A percentile compares a stretch with the other conserved stretches of the same genome.
Evolutionary conservation across 345 rosid genomes (phyloP).

Genomic region (Linum lewisii): DNA sequence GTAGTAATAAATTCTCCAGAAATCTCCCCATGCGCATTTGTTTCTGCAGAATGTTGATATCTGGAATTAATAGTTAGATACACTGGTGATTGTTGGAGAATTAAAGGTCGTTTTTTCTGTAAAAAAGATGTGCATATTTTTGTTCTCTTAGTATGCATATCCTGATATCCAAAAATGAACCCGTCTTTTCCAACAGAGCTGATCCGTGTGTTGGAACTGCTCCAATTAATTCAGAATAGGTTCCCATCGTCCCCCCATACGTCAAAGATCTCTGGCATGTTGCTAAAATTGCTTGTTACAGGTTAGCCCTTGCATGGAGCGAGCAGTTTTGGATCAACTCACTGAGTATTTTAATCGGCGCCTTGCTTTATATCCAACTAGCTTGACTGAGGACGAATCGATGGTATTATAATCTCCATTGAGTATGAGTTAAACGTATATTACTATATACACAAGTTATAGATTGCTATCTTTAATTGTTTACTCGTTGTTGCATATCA

Average conservation of each 20-base stretch:
- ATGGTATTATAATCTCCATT: constrained; percentile 34
- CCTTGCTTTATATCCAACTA: constrained; percentile 75
- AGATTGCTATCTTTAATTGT: constrained; percentile 4
- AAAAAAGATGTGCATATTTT: neutral
- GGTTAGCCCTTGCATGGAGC: constrained; percentile 95
- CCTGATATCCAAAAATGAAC: neutral
- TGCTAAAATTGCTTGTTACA: constrained; percentile 21
- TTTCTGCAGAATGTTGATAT: constrained; percentile 1
- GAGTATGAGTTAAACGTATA: too few relatives aligned
- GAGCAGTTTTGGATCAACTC: constrained; percentile 84
- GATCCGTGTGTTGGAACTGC: constrained; percentile 3
- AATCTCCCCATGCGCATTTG: constrained; percentile 1
- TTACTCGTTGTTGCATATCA: constrained; percentile 12
- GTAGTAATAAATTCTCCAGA: neutral
- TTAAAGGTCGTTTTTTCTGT: neutral
- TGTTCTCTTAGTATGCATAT: constrained; percentile 6
- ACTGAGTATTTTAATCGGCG: constrained; percentile 62
- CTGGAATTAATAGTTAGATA: neutral
- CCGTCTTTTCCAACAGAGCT: neutral
- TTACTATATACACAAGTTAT: neutral
- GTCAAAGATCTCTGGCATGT: constrained; percentile 4
- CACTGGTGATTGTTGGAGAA: neutral
- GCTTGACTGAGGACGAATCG: constrained; percentile 63
- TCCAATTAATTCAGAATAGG: constrained; percentile 2
- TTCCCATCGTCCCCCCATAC: too few relatives aligned